Evolutionary conservation across 2,329 filamentous ascomycete species (phyloP).

Genomic region (Penicillium sp.): DNA sequence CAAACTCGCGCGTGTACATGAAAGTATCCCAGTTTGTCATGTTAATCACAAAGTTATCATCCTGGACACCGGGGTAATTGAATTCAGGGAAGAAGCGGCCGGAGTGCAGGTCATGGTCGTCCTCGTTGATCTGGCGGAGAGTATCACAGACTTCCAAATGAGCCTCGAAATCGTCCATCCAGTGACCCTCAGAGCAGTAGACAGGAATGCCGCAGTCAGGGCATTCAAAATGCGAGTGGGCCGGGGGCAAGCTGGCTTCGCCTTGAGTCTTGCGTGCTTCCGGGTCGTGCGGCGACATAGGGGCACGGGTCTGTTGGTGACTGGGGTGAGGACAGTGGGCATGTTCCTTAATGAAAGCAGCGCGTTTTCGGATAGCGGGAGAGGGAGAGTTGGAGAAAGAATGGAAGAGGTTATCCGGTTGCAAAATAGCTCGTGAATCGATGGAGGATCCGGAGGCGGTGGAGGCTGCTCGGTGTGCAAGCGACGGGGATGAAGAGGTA

Average conservation of each 20-base stretch:
- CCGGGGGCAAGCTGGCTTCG: slow-evolving; percentile 58
- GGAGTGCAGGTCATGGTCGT: slow-evolving; percentile 90
- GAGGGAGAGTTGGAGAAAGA: slow-evolving; percentile 86
- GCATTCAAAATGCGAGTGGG: slow-evolving; percentile 89
- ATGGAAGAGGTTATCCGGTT: slow-evolving; percentile 85
- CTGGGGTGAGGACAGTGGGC: slow-evolving; percentile 90
- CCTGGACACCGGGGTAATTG: slow-evolving; percentile 81
- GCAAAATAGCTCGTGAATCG: slow-evolving; percentile 51
- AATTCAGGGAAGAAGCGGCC: slow-evolving; percentile 93
- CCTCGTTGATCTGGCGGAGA: slow-evolving; percentile 90
- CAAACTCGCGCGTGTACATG: slow-evolving; percentile 86
- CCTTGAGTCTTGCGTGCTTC: slow-evolving; percentile 57
- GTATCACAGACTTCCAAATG: slow-evolving; percentile 93
- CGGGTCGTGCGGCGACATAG: slow-evolving; percentile 63
- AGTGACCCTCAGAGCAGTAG: slow-evolving; percentile 92
- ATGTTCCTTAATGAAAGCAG: slow-evolving; percentile 88
- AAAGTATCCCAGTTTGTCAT: slow-evolving; percentile 99
- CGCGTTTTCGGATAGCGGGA: slow-evolving; percentile 80
- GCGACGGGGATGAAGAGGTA: slow-evolving; percentile 14
- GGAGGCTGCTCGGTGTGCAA: slow-evolving; percentile 29
- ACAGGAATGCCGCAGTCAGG: slow-evolving; percentile 93
- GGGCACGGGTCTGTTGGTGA: slow-evolving; percentile 72
- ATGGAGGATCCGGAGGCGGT: slow-evolving; percentile 22
- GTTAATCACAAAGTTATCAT: slow-evolving; percentile 90
- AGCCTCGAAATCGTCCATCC: slow-evolving; percentile 91